These are phyloP conservation scores for Posidonia australis DNA, from an alignment of 106 monocot genomes.

Conservation along the genomic window DNA sequence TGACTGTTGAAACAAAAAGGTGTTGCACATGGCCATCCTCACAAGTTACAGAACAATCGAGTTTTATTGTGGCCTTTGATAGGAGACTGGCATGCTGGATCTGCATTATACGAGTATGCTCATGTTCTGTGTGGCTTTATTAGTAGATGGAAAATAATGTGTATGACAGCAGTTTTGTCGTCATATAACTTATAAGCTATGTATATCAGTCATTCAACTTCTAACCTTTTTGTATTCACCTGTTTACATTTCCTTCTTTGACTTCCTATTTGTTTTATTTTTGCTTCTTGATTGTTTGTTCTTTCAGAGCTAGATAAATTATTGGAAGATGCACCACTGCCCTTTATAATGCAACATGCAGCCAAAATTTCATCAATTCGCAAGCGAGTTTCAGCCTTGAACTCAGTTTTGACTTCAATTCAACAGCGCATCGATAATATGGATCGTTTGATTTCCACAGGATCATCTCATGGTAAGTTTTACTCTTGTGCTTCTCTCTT, in stretches of 20 bases:
- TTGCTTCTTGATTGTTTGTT: background rate
- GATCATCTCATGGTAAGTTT: slow-evolving; percentile 7
- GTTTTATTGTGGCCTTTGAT: background rate
- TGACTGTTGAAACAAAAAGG: too few relatives aligned
- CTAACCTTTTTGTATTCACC: background rate
- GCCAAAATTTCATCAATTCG: slow-evolving; percentile 68
- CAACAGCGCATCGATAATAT: slow-evolving; percentile 86
- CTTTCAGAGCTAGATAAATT: slow-evolving; percentile 75
- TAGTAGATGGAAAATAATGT: too few relatives aligned
- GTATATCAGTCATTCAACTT: too few relatives aligned
- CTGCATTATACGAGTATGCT: background rate
- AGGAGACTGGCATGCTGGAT: background rate
- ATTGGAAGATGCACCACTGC: slow-evolving; percentile 75
- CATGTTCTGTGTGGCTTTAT: background rate
- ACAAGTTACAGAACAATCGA: too few relatives aligned
- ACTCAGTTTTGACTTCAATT: slow-evolving; percentile 67
- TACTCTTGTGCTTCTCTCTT: background rate
- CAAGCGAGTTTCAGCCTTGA: slow-evolving; percentile 67
- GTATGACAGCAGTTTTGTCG: background rate
- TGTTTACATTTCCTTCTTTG: background rate
- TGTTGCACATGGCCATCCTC: too few relatives aligned
- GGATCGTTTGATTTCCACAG: slow-evolving; percentile 54
- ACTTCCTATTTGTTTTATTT: background rate
- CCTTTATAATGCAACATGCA: slow-evolving; percentile 86
- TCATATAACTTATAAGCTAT: too few relatives aligned